Evolutionary conservation across 768 basidiomycete genomes (phyloP), one percentile per base, ranked within the genome.

Genomic region (Termitomyces sp.): DNA sequence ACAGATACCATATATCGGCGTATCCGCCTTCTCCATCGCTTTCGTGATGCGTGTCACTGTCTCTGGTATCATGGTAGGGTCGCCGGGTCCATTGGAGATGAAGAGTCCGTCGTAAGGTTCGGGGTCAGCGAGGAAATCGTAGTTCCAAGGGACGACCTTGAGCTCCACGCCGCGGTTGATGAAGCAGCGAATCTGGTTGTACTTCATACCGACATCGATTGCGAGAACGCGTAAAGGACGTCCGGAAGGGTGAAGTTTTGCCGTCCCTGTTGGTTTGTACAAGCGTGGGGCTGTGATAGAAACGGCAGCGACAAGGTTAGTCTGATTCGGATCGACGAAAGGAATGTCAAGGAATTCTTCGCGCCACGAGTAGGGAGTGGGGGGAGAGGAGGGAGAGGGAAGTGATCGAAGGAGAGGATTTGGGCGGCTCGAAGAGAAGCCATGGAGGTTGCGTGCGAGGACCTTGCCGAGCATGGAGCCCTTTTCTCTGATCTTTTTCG

Each of bases 171-270:
- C 97, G 32, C 97, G 88, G 35, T 84, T 78, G 40, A 83, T 84
- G 74, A 99, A 98, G 76, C 97, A 99, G 32, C 97, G 83, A 63
- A 98, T 94, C 72, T 99, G 97, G 72, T 98, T 98, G 77, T 91
- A 97, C 73, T 99, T 99, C 92, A 98, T 98, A n/a, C 97, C 97
- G 48, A 98, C 96, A 68, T 99, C 97, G 55, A 98, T 74, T 5
- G 93, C 94, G 15, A 99, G 66, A 27, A 99, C 82, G 56, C 97
- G 89, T 29, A 98, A 67, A 0, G 83, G 73, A 47, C 94, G 84
- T 29, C 90, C 91, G 1, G 84, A 86, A 2, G 91, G 89, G 66
- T 97, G 91, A 32, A 83, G 67, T 50, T 75, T 81, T 22, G 83
- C 76, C 47, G 74, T 70, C 35, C 69, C 68, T 9, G 77, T 77